These are phyloP conservation scores for Globisporangium apiculatum DNA, from an alignment of 352 stramenopile genomes.

Conservation along the genomic window DNA sequence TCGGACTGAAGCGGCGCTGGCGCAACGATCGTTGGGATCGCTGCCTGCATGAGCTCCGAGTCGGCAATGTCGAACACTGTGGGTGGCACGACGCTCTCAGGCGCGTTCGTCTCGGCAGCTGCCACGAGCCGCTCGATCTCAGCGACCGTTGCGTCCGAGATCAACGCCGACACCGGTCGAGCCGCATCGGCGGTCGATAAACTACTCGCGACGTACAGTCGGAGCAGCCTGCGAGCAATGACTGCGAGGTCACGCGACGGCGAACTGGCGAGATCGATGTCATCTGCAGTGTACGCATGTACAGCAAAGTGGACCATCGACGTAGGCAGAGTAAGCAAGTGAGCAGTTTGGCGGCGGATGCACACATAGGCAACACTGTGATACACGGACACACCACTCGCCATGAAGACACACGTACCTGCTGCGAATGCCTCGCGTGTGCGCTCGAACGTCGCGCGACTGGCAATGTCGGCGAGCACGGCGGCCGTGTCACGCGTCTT, in stretches of 20 bases:
- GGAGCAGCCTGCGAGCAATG: slow-evolving; percentile 18
- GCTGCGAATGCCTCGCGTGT: slow-evolving; percentile 12
- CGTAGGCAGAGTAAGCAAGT: neutral
- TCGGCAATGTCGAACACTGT: slow-evolving; percentile 51
- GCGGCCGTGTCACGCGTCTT: neutral
- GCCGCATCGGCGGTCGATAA: neutral
- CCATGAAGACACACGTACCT: neutral
- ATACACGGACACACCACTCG: no score
- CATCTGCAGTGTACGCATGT: neutral
- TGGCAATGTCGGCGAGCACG: slow-evolving; percentile 1
- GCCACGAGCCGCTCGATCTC: slow-evolving; percentile 23
- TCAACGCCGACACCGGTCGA: neutral
- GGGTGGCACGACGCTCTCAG: slow-evolving; percentile 10
- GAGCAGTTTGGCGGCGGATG: neutral
- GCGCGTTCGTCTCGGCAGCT: neutral
- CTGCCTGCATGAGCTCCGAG: slow-evolving; percentile 40
- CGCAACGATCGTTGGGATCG: slow-evolving; percentile 2
- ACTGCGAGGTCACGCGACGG: neutral
- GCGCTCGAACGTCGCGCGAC: slow-evolving; percentile 5
- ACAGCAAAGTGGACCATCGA: neutral
- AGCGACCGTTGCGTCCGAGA: slow-evolving; percentile 20
- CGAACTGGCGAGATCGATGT: neutral
- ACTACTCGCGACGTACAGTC: slow-evolving; percentile 9
- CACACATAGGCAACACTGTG: neutral
- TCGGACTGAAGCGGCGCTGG: neutral